Evolutionary conservation across 805 yeast species (phyloP).

Genomic region (Wickerhamiella sergipiensis): DNA sequence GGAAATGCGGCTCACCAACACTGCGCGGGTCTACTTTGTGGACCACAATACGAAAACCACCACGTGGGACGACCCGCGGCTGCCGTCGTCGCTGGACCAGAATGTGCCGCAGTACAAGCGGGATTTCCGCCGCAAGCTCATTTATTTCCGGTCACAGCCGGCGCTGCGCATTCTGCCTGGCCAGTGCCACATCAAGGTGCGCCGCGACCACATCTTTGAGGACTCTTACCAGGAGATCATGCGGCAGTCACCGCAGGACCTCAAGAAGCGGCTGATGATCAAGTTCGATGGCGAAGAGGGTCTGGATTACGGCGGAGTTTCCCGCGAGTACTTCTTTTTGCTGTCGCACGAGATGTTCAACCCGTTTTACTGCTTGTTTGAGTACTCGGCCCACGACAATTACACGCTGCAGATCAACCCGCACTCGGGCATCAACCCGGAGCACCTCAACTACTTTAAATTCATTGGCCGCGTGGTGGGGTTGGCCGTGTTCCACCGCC

Average conservation of each 20-base stretch:
- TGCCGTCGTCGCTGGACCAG: conserved; percentile 94
- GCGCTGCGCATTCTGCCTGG: conserved; percentile 95
- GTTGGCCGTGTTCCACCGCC: conserved; percentile 92
- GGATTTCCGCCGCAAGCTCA: conserved; percentile 94
- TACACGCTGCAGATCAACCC: conserved; percentile 97
- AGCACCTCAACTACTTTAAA: conserved; percentile 93
- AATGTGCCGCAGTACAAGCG: conserved; percentile 98
- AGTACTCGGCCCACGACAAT: conserved; percentile 95
- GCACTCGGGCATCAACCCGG: conserved; percentile 92
- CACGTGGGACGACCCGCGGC: conserved; percentile 99
- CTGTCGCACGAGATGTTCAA: conserved; percentile 97
- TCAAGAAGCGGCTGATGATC: conserved; percentile 95
- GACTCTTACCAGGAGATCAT: conserved; percentile 96
- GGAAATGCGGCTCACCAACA: conserved; percentile 99
- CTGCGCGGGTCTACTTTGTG: conserved; percentile 96
- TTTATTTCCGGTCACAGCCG: conserved; percentile 96
- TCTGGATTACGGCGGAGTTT: conserved; percentile 97
- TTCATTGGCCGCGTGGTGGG: conserved; percentile 98
- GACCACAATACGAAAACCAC: conserved; percentile 99
- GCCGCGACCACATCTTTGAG: conserved; percentile 92
- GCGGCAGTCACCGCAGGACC: conserved; percentile 98
- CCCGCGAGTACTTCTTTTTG: conserved; percentile 93
- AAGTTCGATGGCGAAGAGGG: conserved; percentile 99
- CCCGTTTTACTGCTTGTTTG: conserved; percentile 94
- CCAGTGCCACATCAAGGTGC: conserved; percentile 94